Conservation (phyloP, 108 stramenopile species). For the Pseudonitzschia pungens region DNA sequence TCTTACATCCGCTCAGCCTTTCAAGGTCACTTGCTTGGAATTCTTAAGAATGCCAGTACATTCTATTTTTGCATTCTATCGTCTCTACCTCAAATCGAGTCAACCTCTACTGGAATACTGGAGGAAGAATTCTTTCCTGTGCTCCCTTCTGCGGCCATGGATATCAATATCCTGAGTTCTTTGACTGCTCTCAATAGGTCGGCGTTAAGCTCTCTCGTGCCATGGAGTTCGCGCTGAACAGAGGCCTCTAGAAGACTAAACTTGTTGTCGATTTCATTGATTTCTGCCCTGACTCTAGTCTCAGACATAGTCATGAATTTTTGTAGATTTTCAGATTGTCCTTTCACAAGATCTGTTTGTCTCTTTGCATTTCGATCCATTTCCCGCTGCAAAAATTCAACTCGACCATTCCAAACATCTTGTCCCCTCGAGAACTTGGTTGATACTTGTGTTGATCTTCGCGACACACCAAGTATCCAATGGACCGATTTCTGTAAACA, state of each 20-base stretch:
- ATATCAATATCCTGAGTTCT: slow-evolving; percentile 18
- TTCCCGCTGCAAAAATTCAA: slow-evolving; percentile 39
- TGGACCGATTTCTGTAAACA: slow-evolving; percentile 35
- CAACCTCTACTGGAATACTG: slow-evolving; percentile 23
- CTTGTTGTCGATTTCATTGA: slow-evolving; percentile 23
- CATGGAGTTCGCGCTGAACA: slow-evolving; percentile 16
- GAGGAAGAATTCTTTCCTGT: background rate
- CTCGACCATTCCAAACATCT: slow-evolving; percentile 44
- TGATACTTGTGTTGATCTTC: background rate
- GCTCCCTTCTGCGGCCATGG: background rate
- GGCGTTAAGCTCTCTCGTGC: slow-evolving; percentile 18
- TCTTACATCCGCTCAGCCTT: no score
- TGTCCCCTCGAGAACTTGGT: slow-evolving; percentile 4
- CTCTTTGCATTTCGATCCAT: slow-evolving; percentile 41
- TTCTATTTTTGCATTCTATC: no score
- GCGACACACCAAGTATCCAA: slow-evolving; percentile 41
- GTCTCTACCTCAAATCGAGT: no score
- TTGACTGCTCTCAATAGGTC: slow-evolving; percentile 18
- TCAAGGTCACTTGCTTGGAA: no score
- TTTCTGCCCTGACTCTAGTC: slow-evolving; percentile 20
- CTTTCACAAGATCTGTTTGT: slow-evolving; percentile 19
- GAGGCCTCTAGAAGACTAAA: slow-evolving; percentile 18
- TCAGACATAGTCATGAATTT: slow-evolving; percentile 24
- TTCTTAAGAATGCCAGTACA: no score
- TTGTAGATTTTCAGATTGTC: slow-evolving; percentile 28